Evolutionary conservation across 495 filamentous ascomycete species (phyloP).

Genomic region (Rhypophila decipiens): DNA sequence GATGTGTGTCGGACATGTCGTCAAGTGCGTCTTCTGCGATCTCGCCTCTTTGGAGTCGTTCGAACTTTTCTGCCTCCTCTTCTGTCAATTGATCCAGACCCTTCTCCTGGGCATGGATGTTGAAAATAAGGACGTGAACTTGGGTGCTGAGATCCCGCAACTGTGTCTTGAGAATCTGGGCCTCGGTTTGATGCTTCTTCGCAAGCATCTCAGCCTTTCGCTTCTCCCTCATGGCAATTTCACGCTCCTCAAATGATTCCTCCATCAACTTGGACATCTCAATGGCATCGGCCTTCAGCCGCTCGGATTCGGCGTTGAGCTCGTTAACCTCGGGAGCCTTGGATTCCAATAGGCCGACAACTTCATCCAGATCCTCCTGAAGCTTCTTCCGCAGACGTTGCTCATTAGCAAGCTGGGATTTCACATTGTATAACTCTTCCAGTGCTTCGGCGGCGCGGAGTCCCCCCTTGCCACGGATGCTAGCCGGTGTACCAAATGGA

Average conservation of each 20-base stretch:
- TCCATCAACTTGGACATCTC: conserved; percentile 69
- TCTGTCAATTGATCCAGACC: conserved; percentile 65
- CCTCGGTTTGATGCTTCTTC: conserved; percentile 63
- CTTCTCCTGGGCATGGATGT: conserved; percentile 70
- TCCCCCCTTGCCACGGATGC: conserved; percentile 37
- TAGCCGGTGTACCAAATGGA: conserved; percentile 48
- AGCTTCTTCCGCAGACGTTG: conserved; percentile 65
- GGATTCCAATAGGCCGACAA: conserved; percentile 61
- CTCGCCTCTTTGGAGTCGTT: conserved; percentile 64
- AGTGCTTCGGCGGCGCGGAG: conserved; percentile 45
- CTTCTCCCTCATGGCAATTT: conserved; percentile 51
- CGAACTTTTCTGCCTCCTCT: conserved; percentile 57
- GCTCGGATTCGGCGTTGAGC: conserved; percentile 59
- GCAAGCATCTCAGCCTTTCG: conserved; percentile 70
- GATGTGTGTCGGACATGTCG: conserved; percentile 70
- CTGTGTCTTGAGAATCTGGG: conserved; percentile 73
- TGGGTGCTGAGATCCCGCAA: conserved; percentile 87
- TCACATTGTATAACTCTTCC: conserved; percentile 48
- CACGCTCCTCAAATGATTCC: conserved; percentile 53
- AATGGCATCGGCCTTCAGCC: conserved; percentile 63
- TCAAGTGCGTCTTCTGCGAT: conserved; percentile 56
- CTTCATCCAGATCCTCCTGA: conserved; percentile 68
- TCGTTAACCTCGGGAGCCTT: conserved; percentile 63
- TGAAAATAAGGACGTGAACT: conserved; percentile 79
- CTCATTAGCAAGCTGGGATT: conserved; percentile 52